Evolutionary conservation across 805 yeast species (phyloP), one percentile per base, ranked within the genome.

Genomic region (Zygosaccharomyces rouxii): DNA sequence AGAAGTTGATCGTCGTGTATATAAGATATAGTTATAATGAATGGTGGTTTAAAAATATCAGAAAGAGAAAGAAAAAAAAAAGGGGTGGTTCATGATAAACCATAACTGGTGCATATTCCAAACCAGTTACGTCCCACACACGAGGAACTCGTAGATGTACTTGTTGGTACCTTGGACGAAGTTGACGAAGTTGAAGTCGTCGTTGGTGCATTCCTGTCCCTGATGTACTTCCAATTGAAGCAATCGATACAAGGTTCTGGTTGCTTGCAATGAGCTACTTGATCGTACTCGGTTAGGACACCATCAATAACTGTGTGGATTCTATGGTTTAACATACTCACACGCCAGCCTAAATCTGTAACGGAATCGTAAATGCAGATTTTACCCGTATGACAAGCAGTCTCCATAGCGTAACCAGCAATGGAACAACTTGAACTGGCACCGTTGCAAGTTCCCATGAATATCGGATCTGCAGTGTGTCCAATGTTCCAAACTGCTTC

Each of bases 401-500:
- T 84, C 61, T 94, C 99, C 96, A 94, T 84, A 9, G 98, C 99
- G 66, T 89, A 94, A 0, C 99, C 99, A 1, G 87, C 97, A 7
- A 88, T 75, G 51, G 92, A 83, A 67, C 99, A 94, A 1, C 90
- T 69, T 0, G 95, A 84, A 3, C 92, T 81, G 0, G 94, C 95
- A 7, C 99, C 99, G 60, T 86, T 89, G 65, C 99, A 94, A 7
- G 89, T 90, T 0, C 99, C 99, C 92, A 90, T 85, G 60, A 76
- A 94, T 1, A 94, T 87, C 1, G 99, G 99, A 64, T 94, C 99
- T 0, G 97, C 98, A 1, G 94, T 94, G 64, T 94, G 92, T 2
- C 99, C 99, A 62, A 94, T 71, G 64, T 94, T 97, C 95, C 95
- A 94, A 7, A 94, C 78, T 54, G 87, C 84, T 59, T 90, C 97